Percentiles rank a stretch among this genome's conserved stretches.
phyloP scores from a whole-genome alignment of 805 yeast genomes.

The Lipomyces spencermartinsiae region DNA sequence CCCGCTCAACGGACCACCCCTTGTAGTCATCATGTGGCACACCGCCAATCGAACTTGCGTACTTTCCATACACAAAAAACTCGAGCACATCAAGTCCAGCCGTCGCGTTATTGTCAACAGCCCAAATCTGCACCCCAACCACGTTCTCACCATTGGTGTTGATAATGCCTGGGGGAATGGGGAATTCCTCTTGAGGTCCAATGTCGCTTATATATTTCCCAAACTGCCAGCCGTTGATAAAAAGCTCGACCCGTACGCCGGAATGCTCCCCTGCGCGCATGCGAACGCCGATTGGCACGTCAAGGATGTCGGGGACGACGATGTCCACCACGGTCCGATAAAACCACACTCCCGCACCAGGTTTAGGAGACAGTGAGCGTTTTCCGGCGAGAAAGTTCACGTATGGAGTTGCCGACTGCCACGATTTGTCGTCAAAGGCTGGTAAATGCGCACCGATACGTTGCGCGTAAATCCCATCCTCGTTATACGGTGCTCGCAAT shows the following conservation, averaged over 20 bases:
- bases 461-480: slow-evolving; percentile 28
- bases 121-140: slow-evolving; percentile 27
- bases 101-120: slow-evolving; percentile 20
- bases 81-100: slow-evolving; percentile 24
- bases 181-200: slow-evolving; percentile 34
- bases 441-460: slow-evolving; percentile 33
- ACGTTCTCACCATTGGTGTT: slow-evolving; percentile 25
- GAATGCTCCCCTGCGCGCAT: slow-evolving; percentile 12
- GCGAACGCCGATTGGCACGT: slow-evolving; percentile 26
- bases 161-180: slow-evolving; percentile 31
- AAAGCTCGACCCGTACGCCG: slow-evolving; percentile 31
- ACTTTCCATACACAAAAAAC: slow-evolving; percentile 25
- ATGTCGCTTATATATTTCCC: slow-evolving; percentile 29
- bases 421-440: slow-evolving; percentile 2
- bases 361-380: slow-evolving; percentile 1
- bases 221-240: slow-evolving; percentile 34
- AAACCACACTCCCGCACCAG: slow-evolving; percentile 21
- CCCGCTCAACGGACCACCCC: slow-evolving; percentile 29
- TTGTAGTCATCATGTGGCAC: slow-evolving; percentile 27
- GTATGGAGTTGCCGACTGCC: slow-evolving; percentile 19
- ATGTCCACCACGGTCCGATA: slow-evolving; percentile 24
- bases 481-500: slow-evolving; percentile 34
- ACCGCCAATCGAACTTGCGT: slow-evolving; percentile 17
- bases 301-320: slow-evolving; percentile 20
- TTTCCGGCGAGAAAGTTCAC: slow-evolving; percentile 10